These are phyloP conservation scores for Polyplosphaeria fusca DNA, from an alignment of 495 filamentous ascomycete genomes.

Conservation along the genomic window DNA sequence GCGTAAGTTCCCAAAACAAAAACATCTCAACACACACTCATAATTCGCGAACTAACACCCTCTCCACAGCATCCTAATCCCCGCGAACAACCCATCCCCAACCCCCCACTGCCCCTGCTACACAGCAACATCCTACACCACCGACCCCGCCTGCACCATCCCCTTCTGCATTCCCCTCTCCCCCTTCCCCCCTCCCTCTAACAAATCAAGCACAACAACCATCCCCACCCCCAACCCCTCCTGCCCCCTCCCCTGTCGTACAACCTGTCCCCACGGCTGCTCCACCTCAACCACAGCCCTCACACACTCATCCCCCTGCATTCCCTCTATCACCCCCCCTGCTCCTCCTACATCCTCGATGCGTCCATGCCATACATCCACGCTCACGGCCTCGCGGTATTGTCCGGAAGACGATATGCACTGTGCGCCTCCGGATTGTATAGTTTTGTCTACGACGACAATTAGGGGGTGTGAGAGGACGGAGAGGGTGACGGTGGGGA, in stretches of 20 bases:
- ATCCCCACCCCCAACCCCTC: conserved; percentile 12
- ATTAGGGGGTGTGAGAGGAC: conserved; percentile 1
- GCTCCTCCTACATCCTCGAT: not conserved
- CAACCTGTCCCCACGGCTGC: conserved; percentile 6
- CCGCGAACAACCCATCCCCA: not conserved
- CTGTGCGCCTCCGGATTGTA: conserved; percentile 8
- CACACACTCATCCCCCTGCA: no score
- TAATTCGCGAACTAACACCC: no score
- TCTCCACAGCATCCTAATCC: conserved; percentile 1
- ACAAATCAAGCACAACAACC: conserved; percentile 5
- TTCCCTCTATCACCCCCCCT: no score
- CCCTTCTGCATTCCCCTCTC: not conserved
- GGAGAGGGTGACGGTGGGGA: conserved; percentile 7
- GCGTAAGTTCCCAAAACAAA: no score
- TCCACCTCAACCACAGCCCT: conserved; percentile 1
- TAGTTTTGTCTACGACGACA: conserved; percentile 8
- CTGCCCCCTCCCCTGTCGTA: conserved; percentile 11
- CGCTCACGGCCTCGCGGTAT: not conserved
- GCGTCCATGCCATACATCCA: not conserved
- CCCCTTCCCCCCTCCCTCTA: not conserved
- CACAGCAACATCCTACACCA: conserved; percentile 7
- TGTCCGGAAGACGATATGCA: conserved; percentile 9
- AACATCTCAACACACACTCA: no score
- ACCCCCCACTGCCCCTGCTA: conserved; percentile 9
- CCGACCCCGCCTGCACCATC: not conserved